Conservation (phyloP, 352 stramenopile genomes). For the Blastocystis hominis region DNA sequence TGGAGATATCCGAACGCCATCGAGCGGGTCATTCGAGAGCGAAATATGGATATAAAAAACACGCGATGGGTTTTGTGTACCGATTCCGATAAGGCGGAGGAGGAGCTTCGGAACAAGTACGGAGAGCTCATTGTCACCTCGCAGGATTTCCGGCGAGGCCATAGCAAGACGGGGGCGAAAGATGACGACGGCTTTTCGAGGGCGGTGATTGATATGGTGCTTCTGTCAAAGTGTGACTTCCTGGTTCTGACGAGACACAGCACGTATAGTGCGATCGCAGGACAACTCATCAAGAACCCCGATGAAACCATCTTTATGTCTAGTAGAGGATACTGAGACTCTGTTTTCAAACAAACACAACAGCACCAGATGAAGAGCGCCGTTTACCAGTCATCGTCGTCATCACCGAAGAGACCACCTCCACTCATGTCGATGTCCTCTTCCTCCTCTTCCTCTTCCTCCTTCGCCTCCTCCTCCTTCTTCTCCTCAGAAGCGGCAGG, state of each 20-base stretch:
- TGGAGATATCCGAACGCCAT: neutral
- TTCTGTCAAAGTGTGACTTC: neutral
- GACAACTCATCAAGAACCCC: neutral
- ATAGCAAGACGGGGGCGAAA: slow-evolving; percentile 16
- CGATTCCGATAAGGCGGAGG: neutral
- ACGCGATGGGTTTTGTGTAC: slow-evolving; percentile 8
- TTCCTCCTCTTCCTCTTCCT: slow-evolving; percentile 34
- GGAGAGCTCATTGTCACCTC: slow-evolving; percentile 7
- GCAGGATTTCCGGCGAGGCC: neutral
- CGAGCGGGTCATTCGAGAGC: neutral
- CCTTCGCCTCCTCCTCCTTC: neutral
- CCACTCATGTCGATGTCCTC: slow-evolving; percentile 34
- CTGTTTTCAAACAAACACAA: neutral
- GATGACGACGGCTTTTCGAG: slow-evolving; percentile 8
- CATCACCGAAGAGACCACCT: neutral
- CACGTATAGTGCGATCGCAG: slow-evolving; percentile 11
- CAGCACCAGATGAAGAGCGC: neutral
- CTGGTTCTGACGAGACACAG: slow-evolving; percentile 8
- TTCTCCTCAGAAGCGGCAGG: neutral
- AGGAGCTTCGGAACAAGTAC: neutral
- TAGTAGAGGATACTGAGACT: too few species aligned
- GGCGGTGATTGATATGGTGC: slow-evolving; percentile 12
- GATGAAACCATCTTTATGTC: too few species aligned
- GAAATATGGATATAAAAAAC: neutral
- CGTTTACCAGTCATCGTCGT: slow-evolving; percentile 50